Evolutionary conservation across 73 alveolate genomes (phyloP), one percentile per base, ranked within the genome.

Genomic region (Diophrys appendiculata): DNA sequence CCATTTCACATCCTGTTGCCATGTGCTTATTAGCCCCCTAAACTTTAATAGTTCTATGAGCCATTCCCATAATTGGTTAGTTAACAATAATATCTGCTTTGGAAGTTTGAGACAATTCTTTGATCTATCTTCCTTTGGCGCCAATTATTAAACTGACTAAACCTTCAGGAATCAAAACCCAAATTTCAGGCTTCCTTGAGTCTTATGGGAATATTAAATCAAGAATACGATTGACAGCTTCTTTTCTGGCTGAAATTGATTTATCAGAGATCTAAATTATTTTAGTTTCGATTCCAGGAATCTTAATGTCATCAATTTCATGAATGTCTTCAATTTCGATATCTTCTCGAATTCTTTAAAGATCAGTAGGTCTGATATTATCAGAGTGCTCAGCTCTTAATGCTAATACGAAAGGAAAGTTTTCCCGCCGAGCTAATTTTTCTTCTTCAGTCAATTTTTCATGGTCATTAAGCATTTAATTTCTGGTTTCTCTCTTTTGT

Each of bases 1-100:
- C 68, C 75, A 72, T 73, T 22, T 22, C 29, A 64, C 76, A 43
- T 5, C 80, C 90, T 28, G 52, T 18, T 0, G 90, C 70, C 1
- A 74, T 28, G 31, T 82, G 67, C 43, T 74, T 82, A 11, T 76
- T 76, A n/a, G 29, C 54, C 0, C 84, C 90, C 34, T 79, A 43
- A 18, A 86, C 54, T 52, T 83, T 77, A 1, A 86, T 89, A n/a
- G 83, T 65, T 29, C 93, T 54, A 25, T 78, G 52, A 31, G 52
- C 64, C 93, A 86, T 86, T 28, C 89, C 81, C 52, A 65, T 54
- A 32, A 86, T 83, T 31, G 93, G 93, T 32, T 86, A 70, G 69
- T 86, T 86, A 5, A 86, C 93, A 11, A 86, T 84, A 35, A 86
- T 86, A 43, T 80, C 87, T 18, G 93, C 76, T 1, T 76, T 74